Evolutionary conservation across 2,329 filamentous ascomycete species (phyloP), one percentile per base, ranked within the genome.

Genomic region (Trichothecium roseum): DNA sequence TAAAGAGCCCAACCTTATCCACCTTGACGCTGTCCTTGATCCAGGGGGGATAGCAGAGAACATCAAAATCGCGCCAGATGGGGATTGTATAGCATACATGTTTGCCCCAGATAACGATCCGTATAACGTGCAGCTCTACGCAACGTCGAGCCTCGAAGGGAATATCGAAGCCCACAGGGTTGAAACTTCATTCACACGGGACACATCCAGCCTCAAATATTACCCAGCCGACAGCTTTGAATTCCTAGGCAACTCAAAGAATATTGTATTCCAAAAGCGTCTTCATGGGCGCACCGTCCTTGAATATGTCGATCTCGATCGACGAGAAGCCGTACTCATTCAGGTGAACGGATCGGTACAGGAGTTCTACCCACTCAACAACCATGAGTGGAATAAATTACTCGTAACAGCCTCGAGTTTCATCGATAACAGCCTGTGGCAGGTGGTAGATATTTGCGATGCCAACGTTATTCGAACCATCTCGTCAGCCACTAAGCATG

Each of bases 61-160:
- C 26, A 55, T 60, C 9, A 47, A 54, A 6, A 56, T 62, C 40
- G 57, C 57, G 3, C 57, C 59, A 1, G 54, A 64, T 36, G 59
- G 53, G 3, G 45, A 48, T 13, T 47, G 49, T 30, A 42, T 64
- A 8, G 55, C 50, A 3, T 64, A 63, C 33, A 32, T 61, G 14
- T 49, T 54, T 18, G 27, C 45, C 6, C 42, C 49, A 1, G 39
- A 44, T 4, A 37, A 40, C 3, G 46, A 51, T 20, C 38, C 42
- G 3, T 42, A 47, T 9, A 49, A 57, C 35, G 30, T 31, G 0
- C 48, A 51, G 3, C 44, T 64, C 3, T 54, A 53, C 16, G 28
- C 60, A 27, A 51, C 52, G 5, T 48, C 53, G 35, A 44, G 53
- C 3, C 33, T 28, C 3, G 24, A 28, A 12, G 28, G 16, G 18